Percentiles rank a stretch among this genome's conserved stretches.
These are phyloP conservation scores for Fusarium penzigii DNA, from an alignment of 2,329 filamentous ascomycete genomes.

Conservation along the genomic window DNA sequence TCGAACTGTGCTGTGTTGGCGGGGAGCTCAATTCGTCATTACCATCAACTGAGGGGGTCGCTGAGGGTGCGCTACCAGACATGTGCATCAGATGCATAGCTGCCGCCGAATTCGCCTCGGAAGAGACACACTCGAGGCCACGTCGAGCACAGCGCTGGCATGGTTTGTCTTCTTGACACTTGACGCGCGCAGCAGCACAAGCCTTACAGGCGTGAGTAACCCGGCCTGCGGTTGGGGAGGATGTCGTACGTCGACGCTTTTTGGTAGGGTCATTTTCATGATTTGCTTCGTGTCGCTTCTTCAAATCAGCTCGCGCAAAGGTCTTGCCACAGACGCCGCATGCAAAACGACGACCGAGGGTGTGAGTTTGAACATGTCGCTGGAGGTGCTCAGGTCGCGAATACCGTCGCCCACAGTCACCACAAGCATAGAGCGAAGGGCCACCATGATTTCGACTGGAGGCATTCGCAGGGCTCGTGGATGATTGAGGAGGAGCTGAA, in stretches of 20 bases:
- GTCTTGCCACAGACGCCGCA: slow-evolving; percentile 55
- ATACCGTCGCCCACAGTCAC: slow-evolving; percentile 53
- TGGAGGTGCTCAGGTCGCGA: slow-evolving; percentile 56
- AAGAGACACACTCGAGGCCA: slow-evolving; percentile 45
- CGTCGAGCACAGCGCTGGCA: slow-evolving; percentile 52
- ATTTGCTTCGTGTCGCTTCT: slow-evolving; percentile 54
- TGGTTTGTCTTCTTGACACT: slow-evolving; percentile 57
- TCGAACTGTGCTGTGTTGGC: slow-evolving; percentile 7
- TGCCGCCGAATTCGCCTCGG: slow-evolving; percentile 40
- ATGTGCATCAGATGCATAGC: slow-evolving; percentile 47
- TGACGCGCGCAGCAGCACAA: slow-evolving; percentile 54
- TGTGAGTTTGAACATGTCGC: slow-evolving; percentile 52
- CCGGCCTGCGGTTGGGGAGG: slow-evolving; percentile 47
- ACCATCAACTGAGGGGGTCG: slow-evolving; percentile 23
- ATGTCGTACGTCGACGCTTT: slow-evolving; percentile 47
- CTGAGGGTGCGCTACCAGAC: slow-evolving; percentile 38
- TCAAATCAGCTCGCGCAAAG: slow-evolving; percentile 54
- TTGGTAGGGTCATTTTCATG: slow-evolving; percentile 51
- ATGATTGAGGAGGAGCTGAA: slow-evolving; percentile 1
- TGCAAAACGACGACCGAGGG: slow-evolving; percentile 50
- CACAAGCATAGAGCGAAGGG: slow-evolving; percentile 49
- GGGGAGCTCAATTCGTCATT: slow-evolving; percentile 17
- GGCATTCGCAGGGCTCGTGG: slow-evolving; percentile 6
- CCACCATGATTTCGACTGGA: slow-evolving; percentile 25
- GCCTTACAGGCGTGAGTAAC: slow-evolving; percentile 55